Evolutionary conservation across 441 rosid genomes (phyloP).

Genomic region (Bocquillonia castaneifolia): DNA sequence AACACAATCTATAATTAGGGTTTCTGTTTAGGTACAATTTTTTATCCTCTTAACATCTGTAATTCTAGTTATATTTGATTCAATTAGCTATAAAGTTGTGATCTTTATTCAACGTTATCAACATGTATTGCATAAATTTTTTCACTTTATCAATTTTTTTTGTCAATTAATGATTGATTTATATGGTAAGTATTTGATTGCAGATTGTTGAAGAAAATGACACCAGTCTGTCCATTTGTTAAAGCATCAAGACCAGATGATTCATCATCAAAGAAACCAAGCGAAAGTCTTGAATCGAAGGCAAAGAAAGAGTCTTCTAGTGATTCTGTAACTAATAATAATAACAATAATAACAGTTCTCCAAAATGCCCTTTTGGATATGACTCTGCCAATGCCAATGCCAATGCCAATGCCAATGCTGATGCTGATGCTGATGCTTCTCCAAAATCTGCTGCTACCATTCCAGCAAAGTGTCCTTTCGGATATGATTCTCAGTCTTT

Average conservation of each 20-base stretch:
- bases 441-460: conserved; percentile 25
- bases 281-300: not conserved
- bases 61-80: not conserved
- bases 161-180: not conserved
- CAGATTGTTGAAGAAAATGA: not conserved
- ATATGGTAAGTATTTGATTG: not conserved
- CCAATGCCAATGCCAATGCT: too few species aligned
- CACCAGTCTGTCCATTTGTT: not conserved
- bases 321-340: too few species aligned
- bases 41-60: not conserved
- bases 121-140: not conserved
- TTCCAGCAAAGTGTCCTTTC: conserved; percentile 67
- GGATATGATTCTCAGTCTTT: conserved; percentile 88
- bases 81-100: not conserved
- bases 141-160: not conserved
- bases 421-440: conserved; percentile 8
- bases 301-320: not conserved
- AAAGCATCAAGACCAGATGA: not conserved
- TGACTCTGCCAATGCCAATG: not conserved
- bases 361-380: conserved; percentile 6
- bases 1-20: not conserved
- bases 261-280: not conserved
- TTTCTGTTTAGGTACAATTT: not conserved
- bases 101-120: not conserved
- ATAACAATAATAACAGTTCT: not conserved